Evolutionary conservation across 2,329 filamentous ascomycete genomes (phyloP).

Genomic region (Colletotrichum spinosum): DNA sequence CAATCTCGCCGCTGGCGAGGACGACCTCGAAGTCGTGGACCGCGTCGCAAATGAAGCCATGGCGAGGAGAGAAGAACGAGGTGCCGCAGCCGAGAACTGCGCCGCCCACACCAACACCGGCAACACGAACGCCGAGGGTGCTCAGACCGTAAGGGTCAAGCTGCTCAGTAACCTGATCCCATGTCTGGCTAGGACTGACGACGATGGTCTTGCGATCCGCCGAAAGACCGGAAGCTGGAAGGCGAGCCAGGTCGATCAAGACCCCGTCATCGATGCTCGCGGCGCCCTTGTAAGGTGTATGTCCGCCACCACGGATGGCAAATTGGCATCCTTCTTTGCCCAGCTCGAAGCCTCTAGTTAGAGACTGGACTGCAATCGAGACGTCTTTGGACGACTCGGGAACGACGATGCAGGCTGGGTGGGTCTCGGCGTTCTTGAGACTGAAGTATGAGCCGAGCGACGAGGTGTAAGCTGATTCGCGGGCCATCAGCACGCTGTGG

Average conservation of each 20-base stretch:
- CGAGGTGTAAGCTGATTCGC: neutral
- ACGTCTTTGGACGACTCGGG: conserved; percentile 21
- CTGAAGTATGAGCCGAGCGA: conserved; percentile 19
- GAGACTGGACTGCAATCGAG: conserved; percentile 22
- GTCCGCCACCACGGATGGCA: conserved; percentile 34
- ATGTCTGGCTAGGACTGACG: conserved; percentile 53
- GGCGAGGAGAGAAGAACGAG: conserved; percentile 24
- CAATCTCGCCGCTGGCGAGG: conserved; percentile 52
- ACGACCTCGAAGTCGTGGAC: conserved; percentile 42
- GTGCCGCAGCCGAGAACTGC: conserved; percentile 25
- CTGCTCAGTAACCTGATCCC: conserved; percentile 52
- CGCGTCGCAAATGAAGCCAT: conserved; percentile 25
- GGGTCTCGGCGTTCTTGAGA: conserved; percentile 9
- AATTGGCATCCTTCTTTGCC: conserved; percentile 3
- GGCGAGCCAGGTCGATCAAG: conserved; percentile 14
- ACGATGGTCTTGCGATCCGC: conserved; percentile 44
- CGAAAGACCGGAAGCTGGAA: conserved; percentile 37
- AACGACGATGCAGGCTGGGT: conserved; percentile 31
- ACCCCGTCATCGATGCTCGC: conserved; percentile 35
- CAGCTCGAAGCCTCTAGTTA: neutral
- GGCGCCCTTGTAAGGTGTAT: conserved; percentile 24
- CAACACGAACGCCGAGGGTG: conserved; percentile 53
- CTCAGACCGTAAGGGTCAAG: conserved; percentile 48
- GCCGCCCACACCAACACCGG: conserved; percentile 54
- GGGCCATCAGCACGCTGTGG: neutral